These are phyloP conservation scores for Boletellus ananiceps DNA, from an alignment of 768 basidiomycete genomes.

Conservation along the genomic window DNA sequence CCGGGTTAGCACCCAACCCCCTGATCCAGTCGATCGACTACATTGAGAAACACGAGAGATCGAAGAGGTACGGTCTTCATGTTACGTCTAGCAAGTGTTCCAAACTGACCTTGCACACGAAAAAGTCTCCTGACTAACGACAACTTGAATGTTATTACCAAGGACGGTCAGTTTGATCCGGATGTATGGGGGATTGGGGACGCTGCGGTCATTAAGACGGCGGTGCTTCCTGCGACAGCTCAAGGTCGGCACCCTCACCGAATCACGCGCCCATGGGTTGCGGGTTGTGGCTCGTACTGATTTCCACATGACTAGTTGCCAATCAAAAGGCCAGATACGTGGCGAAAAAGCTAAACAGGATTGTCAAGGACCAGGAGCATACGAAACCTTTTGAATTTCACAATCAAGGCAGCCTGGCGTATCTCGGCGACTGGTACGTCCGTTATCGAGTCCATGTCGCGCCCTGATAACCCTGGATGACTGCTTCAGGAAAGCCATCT, in stretches of 20 bases:
- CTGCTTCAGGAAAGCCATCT: constrained; percentile 63
- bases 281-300: constrained; percentile 16
- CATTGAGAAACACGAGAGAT: constrained; percentile 57
- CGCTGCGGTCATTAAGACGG: constrained; percentile 54
- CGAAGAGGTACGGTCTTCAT: constrained; percentile 39
- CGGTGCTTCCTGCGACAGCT: constrained; percentile 74
- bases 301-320: constrained; percentile 46
- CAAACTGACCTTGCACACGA: constrained; percentile 7
- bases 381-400: constrained; percentile 62
- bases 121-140: constrained; percentile 47
- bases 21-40: constrained; percentile 58
- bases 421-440: constrained; percentile 68
- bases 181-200: constrained; percentile 86
- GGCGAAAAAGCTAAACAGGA: constrained; percentile 59
- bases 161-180: constrained; percentile 48
- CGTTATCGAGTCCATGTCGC: neutral
- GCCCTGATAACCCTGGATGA: constrained; percentile 5
- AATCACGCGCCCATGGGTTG: constrained; percentile 15
- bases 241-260: constrained; percentile 48
- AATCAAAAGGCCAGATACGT: constrained; percentile 72
- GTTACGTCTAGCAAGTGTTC: constrained; percentile 30
- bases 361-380: constrained; percentile 46
- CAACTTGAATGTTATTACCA: constrained; percentile 56
- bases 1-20: constrained; percentile 80
- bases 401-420: constrained; percentile 73